Evolutionary conservation across 352 stramenopile species (phyloP).

Genomic region (Phytopythium kandeliae): DNA sequence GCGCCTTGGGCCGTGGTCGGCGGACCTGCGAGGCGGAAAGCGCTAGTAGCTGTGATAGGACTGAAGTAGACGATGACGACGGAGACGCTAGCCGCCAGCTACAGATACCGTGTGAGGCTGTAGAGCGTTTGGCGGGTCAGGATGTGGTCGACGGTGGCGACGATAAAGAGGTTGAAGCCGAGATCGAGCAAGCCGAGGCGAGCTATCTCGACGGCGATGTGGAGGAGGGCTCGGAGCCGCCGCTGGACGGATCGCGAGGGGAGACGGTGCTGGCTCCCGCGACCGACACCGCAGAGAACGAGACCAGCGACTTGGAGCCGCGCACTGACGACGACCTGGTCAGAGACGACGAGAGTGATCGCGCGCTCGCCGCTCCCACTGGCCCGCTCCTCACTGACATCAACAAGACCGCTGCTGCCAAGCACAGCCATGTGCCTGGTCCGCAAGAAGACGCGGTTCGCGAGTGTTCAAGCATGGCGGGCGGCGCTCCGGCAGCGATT

Average conservation of each 20-base stretch:
- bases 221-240: no score
- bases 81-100: no score
- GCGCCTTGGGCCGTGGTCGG: not conserved
- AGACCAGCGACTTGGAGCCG: not conserved
- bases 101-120: no score
- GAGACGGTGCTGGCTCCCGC: not conserved
- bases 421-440: not conserved
- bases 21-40: no score
- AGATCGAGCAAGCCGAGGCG: no score
- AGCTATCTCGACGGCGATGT: no score
- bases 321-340: not conserved
- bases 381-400: not conserved
- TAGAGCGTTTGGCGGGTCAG: no score
- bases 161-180: no score
- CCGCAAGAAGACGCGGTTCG: not conserved
- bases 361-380: not conserved
- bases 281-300: not conserved
- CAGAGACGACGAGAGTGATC: not conserved
- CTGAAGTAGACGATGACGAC: no score
- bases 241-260: no score
- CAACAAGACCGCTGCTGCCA: not conserved
- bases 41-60: no score
- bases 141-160: no score
- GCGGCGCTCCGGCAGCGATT: not conserved
- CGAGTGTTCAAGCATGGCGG: not conserved